A percentile compares a stretch with the other conserved stretches of the same genome.
Conservation (phyloP, 768 basidiomycete genomes). For the Boletus eberwhitei region DNA sequence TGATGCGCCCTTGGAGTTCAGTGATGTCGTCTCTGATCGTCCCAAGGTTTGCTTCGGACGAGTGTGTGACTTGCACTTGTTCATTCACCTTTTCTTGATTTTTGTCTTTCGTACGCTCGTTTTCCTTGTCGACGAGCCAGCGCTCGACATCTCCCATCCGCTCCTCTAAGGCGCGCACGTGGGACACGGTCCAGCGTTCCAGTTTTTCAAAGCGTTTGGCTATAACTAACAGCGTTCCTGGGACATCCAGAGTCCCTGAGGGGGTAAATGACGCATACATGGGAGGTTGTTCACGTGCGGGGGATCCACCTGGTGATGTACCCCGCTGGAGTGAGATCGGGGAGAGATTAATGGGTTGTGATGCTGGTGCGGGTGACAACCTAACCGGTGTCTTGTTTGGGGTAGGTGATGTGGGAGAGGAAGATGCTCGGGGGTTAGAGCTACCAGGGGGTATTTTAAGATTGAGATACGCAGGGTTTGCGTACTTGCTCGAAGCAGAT, state of each 20-base stretch:
- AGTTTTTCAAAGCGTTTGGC: constrained; percentile 82
- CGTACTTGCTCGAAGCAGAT: constrained; percentile 46
- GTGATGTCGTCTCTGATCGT: constrained; percentile 65
- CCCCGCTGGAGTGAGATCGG: constrained; percentile 60
- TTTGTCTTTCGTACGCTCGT: constrained; percentile 45
- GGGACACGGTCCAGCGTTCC: constrained; percentile 86
- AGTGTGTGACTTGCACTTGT: constrained; percentile 7
- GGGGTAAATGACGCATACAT: constrained; percentile 72
- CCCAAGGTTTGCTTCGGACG: constrained; percentile 38
- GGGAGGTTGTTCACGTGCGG: constrained; percentile 54
- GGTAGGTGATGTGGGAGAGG: constrained; percentile 60
- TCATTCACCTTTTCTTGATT: constrained; percentile 29
- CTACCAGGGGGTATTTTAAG: constrained; percentile 50
- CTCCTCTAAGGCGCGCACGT: constrained; percentile 86
- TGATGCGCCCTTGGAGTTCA: constrained; percentile 73
- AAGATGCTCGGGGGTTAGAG: constrained; percentile 46
- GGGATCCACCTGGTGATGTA: constrained; percentile 36
- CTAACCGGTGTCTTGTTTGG: constrained; percentile 37
- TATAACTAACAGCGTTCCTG: constrained; percentile 68
- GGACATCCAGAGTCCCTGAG: constrained; percentile 71
- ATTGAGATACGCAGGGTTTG: constrained; percentile 57
- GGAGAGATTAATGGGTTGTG: constrained; percentile 49
- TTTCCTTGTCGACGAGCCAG: constrained; percentile 85
- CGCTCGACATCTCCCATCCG: constrained; percentile 90
- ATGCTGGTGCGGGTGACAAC: constrained; percentile 36